These are phyloP conservation scores for Apiospora hydei DNA, from an alignment of 2,329 filamentous ascomycete genomes.

Conservation along the genomic window DNA sequence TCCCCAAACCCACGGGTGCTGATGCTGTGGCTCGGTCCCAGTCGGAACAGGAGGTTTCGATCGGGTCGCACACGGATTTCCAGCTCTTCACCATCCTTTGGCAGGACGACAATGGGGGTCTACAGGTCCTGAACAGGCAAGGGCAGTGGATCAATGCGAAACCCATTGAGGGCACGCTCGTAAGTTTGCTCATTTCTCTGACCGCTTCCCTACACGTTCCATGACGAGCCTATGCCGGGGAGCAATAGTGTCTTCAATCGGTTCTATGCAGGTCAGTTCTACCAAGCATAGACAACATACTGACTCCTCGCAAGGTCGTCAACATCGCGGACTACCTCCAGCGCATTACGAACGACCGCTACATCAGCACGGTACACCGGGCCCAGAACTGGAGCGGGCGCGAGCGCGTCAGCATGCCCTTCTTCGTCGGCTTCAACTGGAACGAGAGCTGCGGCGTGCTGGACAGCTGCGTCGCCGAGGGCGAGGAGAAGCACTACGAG, in stretches of 20 bases:
- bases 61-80: constrained; percentile 56
- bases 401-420: constrained; percentile 49
- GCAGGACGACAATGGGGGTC: constrained; percentile 51
- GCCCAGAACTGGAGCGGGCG: constrained; percentile 46
- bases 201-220: no score
- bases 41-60: constrained; percentile 37
- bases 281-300: no score
- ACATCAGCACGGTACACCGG: constrained; percentile 51
- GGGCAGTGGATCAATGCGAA: constrained; percentile 53
- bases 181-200: not conserved
- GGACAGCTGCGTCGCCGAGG: constrained; percentile 45
- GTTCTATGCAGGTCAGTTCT: no score
- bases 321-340: constrained; percentile 54
- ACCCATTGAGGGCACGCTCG: constrained; percentile 49
- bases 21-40: not conserved
- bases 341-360: constrained; percentile 51
- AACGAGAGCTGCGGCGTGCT: constrained; percentile 51
- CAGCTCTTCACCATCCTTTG: constrained; percentile 57
- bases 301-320: constrained; percentile 40
- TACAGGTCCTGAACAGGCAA: constrained; percentile 54
- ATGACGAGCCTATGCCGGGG: not conserved
- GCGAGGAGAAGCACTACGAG: constrained; percentile 45
- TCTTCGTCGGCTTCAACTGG: constrained; percentile 47
- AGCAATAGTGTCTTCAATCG: not conserved
- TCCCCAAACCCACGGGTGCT: constrained; percentile 29